Evolutionary conservation across 164 flowering plant species (phyloP).

Genomic region (Piper betle): DNA sequence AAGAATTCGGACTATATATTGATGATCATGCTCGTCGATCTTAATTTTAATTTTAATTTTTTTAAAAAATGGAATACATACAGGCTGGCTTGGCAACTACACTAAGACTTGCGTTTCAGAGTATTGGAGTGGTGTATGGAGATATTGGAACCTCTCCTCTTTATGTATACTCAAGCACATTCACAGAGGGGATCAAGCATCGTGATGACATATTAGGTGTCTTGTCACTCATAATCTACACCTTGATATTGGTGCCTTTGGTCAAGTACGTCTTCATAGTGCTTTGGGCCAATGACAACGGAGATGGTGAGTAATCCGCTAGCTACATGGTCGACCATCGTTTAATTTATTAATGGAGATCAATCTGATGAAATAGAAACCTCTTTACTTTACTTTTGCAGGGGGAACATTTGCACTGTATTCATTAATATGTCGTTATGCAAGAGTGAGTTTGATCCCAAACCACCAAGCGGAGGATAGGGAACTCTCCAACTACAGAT

Average conservation of each 20-base stretch:
- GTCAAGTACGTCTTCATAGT: conserved; percentile 50
- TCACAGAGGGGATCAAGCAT: conserved; percentile 24
- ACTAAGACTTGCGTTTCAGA: conserved; percentile 44
- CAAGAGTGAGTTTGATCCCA: conserved; percentile 51
- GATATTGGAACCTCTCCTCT: conserved; percentile 70
- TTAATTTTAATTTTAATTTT: background rate
- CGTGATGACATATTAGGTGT: conserved; percentile 40
- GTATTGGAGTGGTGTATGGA: conserved; percentile 55
- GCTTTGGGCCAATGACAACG: conserved; percentile 50
- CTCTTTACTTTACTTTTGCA: conserved; percentile 5
- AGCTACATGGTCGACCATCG: too few relatives aligned
- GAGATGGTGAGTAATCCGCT: conserved; percentile 36
- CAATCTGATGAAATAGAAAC: too few relatives aligned
- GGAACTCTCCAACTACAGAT: conserved; percentile 42
- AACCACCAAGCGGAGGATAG: conserved; percentile 53
- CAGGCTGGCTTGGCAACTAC: conserved; percentile 31
- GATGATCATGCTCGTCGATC: too few relatives aligned
- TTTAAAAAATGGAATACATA: background rate
- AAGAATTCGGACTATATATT: too few relatives aligned
- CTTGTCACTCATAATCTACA: conserved; percentile 47
- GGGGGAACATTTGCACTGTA: conserved; percentile 90
- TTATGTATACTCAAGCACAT: conserved; percentile 45
- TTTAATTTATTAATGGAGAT: too few relatives aligned
- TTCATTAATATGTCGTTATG: conserved; percentile 55
- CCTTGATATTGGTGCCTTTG: conserved; percentile 34